Evolutionary conservation across 2,329 filamentous ascomycete genomes (phyloP), one percentile per base, ranked within the genome.

Genomic region (Tolypocladium tropicale): DNA sequence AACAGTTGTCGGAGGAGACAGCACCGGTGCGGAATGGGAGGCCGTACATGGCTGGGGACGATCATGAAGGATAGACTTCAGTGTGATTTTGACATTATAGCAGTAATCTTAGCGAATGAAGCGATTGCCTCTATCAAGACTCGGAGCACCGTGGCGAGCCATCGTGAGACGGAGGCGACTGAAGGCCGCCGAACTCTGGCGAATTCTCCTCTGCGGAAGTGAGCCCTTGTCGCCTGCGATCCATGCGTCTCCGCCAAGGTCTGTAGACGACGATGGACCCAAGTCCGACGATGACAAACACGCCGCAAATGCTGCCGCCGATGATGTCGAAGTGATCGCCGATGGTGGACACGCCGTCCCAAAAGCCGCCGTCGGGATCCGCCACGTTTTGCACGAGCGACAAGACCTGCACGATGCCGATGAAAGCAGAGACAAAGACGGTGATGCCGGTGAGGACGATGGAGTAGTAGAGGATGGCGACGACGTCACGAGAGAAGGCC

Each of bases 391-490:
- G 76, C 2, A 90, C 78, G 11, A 97, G 76, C 2, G 85, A 90
- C 12, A 97, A 76, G 0, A 96, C 74, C 69, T 99, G 94, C 28
- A 97, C 80, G 18, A 88, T 76, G 25, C 93, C 93, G 62, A 97
- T 95, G 32, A 94, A 86, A 3, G 90, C 81, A 1, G 91, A 90
- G 0, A 95, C 90, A 5, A 88, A 73, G 28, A 96, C 88, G 0
- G 91, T 96, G 53, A 96, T 82, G 3, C 81, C 83, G 0, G 90
- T 96, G 32, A 96, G 78, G 0, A 95, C 88, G 62, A 93, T 88
- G 14, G 90, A 95, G 72, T 96, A 97, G 73, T 97, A 97, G 1
- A 96, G 74, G 51, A 96, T 92, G 0, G 92, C 91, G n/a, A 97
- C 83, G 1, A 81, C 81, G 65, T 97, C 92, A 56, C 88, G 78